phyloP scores from a whole-genome alignment of 805 yeast genomes.

The Starmerella khaoyaiensis region DNA sequence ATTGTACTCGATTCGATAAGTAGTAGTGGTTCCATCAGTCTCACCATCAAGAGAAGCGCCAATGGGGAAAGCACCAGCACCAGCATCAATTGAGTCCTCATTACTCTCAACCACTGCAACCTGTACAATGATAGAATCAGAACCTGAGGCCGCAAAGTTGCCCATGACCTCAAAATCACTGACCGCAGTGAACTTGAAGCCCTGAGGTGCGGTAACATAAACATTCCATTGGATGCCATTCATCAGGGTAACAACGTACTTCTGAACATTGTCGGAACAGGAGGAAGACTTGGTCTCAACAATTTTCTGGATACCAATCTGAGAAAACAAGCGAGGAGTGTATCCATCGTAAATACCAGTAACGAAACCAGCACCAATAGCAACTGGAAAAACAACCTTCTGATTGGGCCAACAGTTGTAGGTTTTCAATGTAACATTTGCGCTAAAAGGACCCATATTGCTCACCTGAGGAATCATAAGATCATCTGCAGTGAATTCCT shows the following conservation, averaged over 20 bases:
- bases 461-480: constrained; percentile 26
- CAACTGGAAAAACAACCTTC: constrained; percentile 39
- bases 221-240: constrained; percentile 39
- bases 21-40: constrained; percentile 35
- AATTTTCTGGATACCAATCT: constrained; percentile 35
- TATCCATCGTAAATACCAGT: constrained; percentile 44
- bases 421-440: constrained; percentile 33
- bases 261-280: constrained; percentile 27
- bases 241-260: constrained; percentile 32
- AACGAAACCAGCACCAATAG: constrained; percentile 73
- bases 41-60: constrained; percentile 39
- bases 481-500: constrained; percentile 32
- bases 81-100: constrained; percentile 36
- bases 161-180: constrained; percentile 31
- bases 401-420: constrained; percentile 11
- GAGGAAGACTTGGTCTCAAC: constrained; percentile 17
- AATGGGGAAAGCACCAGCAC: constrained; percentile 57
- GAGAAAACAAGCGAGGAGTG: constrained; percentile 36
- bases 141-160: constrained; percentile 22
- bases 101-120: constrained; percentile 36
- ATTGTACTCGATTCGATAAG: constrained; percentile 38
- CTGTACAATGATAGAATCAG: constrained; percentile 35
- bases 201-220: constrained; percentile 34
- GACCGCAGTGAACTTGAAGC: constrained; percentile 27
- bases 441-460: constrained; percentile 41